Evolutionary conservation across 2,329 filamentous ascomycete genomes (phyloP).

Genomic region (Monilinia aucupariae): DNA sequence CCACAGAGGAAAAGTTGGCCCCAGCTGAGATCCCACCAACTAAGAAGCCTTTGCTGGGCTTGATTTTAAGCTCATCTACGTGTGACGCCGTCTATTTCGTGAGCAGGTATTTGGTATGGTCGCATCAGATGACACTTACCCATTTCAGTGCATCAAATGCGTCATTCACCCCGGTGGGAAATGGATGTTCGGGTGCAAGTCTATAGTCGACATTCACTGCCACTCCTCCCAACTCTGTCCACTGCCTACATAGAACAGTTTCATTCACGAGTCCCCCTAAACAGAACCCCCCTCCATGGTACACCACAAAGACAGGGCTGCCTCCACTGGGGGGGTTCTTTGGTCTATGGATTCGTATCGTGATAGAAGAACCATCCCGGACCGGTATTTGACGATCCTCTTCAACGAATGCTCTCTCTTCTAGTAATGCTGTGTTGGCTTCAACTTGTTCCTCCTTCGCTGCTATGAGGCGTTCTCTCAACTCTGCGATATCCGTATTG

Average conservation of each 20-base stretch:
- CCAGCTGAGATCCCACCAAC: constrained; percentile 46
- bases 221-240: constrained; percentile 37
- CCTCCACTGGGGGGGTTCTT: constrained; percentile 20
- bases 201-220: constrained; percentile 42
- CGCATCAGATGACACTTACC: constrained; percentile 28
- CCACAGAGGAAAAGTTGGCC: constrained; percentile 38
- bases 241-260: constrained; percentile 34
- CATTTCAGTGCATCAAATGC: constrained; percentile 44
- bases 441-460: neutral
- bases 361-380: constrained; percentile 26
- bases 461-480: neutral
- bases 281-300: constrained; percentile 37
- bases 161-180: constrained; percentile 42
- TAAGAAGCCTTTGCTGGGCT: constrained; percentile 44
- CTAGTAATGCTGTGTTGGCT: neutral
- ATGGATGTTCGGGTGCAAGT: constrained; percentile 44
- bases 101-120: neutral
- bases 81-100: constrained; percentile 1
- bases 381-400: constrained; percentile 26
- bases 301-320: constrained; percentile 35
- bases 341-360: constrained; percentile 26
- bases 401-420: constrained; percentile 20
- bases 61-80: constrained; percentile 34
- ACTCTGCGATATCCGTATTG: neutral
- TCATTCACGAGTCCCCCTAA: constrained; percentile 37